Conservation (phyloP, 176 grass and related monocot genomes). For the Triticum turgidum region DNA sequence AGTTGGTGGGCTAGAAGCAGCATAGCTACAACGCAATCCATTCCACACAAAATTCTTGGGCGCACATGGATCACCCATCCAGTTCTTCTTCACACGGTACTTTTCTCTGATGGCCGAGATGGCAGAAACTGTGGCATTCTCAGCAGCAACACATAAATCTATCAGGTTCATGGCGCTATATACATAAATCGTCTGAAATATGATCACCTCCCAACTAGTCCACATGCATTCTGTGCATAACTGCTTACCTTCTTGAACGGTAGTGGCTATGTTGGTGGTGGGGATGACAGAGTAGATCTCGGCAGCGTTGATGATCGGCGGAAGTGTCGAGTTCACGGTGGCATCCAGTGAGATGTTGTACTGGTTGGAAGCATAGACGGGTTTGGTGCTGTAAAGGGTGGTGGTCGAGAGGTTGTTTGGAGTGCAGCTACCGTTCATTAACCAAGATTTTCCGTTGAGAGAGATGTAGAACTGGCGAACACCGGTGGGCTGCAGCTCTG, state of each 20-base stretch:
- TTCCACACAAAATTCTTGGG: constrained; percentile 28
- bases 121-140: constrained; percentile 31
- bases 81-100: constrained; percentile 35
- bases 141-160: neutral
- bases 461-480: constrained; percentile 26
- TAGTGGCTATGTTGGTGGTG: constrained; percentile 3
- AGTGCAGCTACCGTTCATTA: neutral
- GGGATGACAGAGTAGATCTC: constrained; percentile 37
- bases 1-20: constrained; percentile 33
- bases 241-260: constrained; percentile 29
- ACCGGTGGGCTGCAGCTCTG: constrained; percentile 28
- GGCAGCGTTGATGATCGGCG: constrained; percentile 44
- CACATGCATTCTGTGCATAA: too few relatives aligned
- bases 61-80: constrained; percentile 51
- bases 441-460: neutral
- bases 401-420: neutral
- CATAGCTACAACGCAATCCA: constrained; percentile 42
- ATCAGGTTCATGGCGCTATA: too few relatives aligned
- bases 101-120: constrained; percentile 35
- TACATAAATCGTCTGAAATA: too few relatives aligned
- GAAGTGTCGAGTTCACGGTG: constrained; percentile 33
- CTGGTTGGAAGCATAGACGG: neutral
- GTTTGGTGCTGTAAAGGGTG: neutral
- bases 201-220: too few relatives aligned
- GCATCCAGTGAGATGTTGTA: constrained; percentile 28